phyloP scores from a whole-genome alignment of 2,329 filamentous ascomycete genomes.

The Colletotrichum sidae region DNA sequence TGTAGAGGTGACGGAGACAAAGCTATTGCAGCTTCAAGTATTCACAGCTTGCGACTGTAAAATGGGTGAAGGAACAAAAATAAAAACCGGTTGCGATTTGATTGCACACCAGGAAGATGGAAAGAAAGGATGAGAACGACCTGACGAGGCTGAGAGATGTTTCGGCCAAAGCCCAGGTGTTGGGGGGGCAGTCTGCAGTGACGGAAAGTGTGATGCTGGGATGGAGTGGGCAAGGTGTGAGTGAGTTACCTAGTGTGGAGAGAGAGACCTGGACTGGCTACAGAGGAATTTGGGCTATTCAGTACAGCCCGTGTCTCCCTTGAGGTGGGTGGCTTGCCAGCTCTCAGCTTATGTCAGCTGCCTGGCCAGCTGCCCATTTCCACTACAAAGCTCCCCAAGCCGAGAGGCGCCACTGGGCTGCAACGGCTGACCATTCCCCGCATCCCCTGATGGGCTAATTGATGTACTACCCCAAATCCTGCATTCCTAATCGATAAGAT shows the following conservation, averaged over 20 bases:
- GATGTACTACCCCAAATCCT: neutral
- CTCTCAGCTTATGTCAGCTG: too few relatives aligned
- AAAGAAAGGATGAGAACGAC: conserved; percentile 6
- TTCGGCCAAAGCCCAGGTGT: conserved; percentile 11
- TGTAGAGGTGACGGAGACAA: neutral
- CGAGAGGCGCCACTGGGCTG: neutral
- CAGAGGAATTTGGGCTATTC: neutral
- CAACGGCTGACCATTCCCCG: neutral
- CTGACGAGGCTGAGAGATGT: conserved; percentile 28
- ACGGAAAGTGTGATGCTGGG: conserved; percentile 34
- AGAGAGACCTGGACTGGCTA: too few relatives aligned
- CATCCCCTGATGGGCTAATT: too few relatives aligned
- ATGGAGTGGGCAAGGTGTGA: conserved; percentile 28
- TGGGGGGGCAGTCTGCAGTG: conserved; percentile 28
- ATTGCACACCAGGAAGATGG: conserved; percentile 3
- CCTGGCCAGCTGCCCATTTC: too few relatives aligned
- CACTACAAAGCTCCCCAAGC: neutral
- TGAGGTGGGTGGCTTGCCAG: too few relatives aligned
- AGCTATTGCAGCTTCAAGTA: neutral
- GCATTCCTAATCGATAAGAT: conserved; percentile 1
- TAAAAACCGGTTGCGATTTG: neutral
- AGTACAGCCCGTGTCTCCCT: neutral
- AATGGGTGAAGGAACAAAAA: neutral
- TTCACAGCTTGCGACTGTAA: neutral
- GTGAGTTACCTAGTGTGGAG: neutral